Evolutionary conservation across 768 basidiomycete species (phyloP).

Genomic region (Leccinum pellstonianum): DNA sequence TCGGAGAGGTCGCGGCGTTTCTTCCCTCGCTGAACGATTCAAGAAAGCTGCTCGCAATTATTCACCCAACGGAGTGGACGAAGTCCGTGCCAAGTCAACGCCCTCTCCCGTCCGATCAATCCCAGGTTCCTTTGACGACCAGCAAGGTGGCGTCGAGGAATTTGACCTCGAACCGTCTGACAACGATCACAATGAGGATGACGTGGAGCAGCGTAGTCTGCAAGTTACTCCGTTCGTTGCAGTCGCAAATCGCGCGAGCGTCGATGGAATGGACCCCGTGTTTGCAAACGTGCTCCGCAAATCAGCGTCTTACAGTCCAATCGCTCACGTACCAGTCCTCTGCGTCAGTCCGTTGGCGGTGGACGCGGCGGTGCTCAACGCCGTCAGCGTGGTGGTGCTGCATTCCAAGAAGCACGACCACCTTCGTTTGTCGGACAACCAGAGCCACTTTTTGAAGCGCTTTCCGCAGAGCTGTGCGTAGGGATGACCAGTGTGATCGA

Average conservation of each 20-base stretch:
- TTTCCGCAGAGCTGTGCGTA: slow-evolving; percentile 63
- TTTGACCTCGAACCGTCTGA: slow-evolving; percentile 27
- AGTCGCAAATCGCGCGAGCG: slow-evolving; percentile 62
- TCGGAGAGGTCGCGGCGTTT: slow-evolving; percentile 48
- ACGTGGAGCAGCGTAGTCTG: slow-evolving; percentile 25
- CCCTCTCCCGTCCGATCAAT: slow-evolving; percentile 36
- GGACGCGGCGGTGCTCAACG: slow-evolving; percentile 50
- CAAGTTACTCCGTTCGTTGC: slow-evolving; percentile 38
- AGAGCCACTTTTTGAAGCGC: slow-evolving; percentile 68
- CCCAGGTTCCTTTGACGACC: slow-evolving; percentile 31
- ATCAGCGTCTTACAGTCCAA: slow-evolving; percentile 40
- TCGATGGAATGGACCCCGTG: slow-evolving; percentile 85
- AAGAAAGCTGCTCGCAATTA: slow-evolving; percentile 56
- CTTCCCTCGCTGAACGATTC: slow-evolving; percentile 59
- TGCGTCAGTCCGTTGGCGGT: slow-evolving; percentile 56
- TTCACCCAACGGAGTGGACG: slow-evolving; percentile 41
- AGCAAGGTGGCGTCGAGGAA: slow-evolving; percentile 17
- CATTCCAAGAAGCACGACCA: slow-evolving; percentile 69
- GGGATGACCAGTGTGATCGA: slow-evolving; percentile 44
- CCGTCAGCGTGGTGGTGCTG: slow-evolving; percentile 61
- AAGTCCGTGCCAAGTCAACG: slow-evolving; percentile 14
- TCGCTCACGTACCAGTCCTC: slow-evolving; percentile 54
- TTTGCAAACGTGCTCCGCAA: slow-evolving; percentile 79
- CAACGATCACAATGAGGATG: slow-evolving; percentile 24
- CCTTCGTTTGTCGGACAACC: slow-evolving; percentile 70